These are phyloP conservation scores for Przewalskia tangutica DNA, from an alignment of 257 asterid species.

Conservation along the genomic window DNA sequence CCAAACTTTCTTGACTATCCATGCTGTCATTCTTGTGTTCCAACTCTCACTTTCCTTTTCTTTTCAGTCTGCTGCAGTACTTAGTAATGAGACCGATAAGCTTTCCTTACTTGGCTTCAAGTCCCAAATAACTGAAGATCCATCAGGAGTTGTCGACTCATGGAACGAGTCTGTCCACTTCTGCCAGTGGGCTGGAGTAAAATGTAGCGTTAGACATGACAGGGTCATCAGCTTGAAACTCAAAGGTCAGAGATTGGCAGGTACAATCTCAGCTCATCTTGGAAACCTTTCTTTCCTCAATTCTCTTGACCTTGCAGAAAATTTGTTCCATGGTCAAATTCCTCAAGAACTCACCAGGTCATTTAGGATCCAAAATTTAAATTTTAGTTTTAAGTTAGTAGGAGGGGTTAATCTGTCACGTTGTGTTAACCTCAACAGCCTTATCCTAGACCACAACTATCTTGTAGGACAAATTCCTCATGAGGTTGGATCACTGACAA, in stretches of 20 bases:
- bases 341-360: constrained; percentile 29
- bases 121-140: constrained; percentile 33
- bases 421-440: constrained; percentile 18
- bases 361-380: constrained; percentile 21
- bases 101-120: constrained; percentile 37
- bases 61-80: constrained; percentile 10
- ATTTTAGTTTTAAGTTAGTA: constrained; percentile 26
- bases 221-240: constrained; percentile 32
- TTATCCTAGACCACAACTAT: constrained; percentile 22
- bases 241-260: constrained; percentile 14
- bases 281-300: constrained; percentile 34
- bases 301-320: constrained; percentile 28
- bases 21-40: constrained; percentile 2
- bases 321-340: constrained; percentile 22
- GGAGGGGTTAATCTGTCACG: constrained; percentile 17
- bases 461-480: constrained; percentile 18
- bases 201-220: constrained; percentile 10
- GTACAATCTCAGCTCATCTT: constrained; percentile 22
- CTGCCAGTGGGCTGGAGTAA: constrained; percentile 42
- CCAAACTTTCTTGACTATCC: constrained; percentile 5
- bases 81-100: constrained; percentile 22
- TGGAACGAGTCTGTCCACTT: constrained; percentile 30
- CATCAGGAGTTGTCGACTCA: constrained; percentile 17
- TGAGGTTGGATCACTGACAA: constrained; percentile 7
- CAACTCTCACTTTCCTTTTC: constrained; percentile 10